Base-by-base conservation (phyloP, 2,329 filamentous ascomycete genomes). In the Pseudogymnoascus destructans region DNA sequence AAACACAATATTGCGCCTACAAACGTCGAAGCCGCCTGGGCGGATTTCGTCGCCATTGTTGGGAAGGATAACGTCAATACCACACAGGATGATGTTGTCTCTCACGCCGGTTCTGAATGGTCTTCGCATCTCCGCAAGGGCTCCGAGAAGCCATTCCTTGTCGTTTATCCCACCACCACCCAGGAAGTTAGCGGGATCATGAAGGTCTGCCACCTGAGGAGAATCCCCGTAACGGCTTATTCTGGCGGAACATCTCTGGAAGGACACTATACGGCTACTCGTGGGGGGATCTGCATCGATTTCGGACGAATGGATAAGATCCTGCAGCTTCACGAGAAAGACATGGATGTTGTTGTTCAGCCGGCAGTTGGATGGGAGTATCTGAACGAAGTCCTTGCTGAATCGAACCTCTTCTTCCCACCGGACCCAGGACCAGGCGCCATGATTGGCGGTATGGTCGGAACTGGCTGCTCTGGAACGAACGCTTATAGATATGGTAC, bases 401-500 rank as follows among this genome's bases (percentile, higher is more conserved):
- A 82, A 55, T 77, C 89, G 60, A 86, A 86, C 25, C 79, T 96
- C 3, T 95, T 95, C 77, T 95, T 95, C 73, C 90, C 90, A 19
- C 90, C 89, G 0, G 90, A 95, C 70, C 90, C 90, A 15, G 91
- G 90, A 57, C 90, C 91, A 57, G 89, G 90, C 15, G 90, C 90
- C 61, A 89, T 89, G 84, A 95, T 96, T 65, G 90, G 90, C 59
- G 90, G 90, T 58, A 90, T 90, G 86, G 81, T 90, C 32, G 86
- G 85, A 19, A 90, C 86, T 2, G 79, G 79, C 33, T 81, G 78
- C 73, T 81, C 77, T 67, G 90, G 90, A 60, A 95, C 90, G 11
- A 95, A 95, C 70, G 85, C 90, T 13, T 95, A 95, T 74, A 80
- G 90, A 59, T 95, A 95, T 70, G 91, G 90, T 62, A 95, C 90